Percentiles rank a stretch among this genome's conserved stretches.
Evolutionary conservation across 495 filamentous ascomycete species (phyloP).

Genomic region (Aspergillus campestris): DNA sequence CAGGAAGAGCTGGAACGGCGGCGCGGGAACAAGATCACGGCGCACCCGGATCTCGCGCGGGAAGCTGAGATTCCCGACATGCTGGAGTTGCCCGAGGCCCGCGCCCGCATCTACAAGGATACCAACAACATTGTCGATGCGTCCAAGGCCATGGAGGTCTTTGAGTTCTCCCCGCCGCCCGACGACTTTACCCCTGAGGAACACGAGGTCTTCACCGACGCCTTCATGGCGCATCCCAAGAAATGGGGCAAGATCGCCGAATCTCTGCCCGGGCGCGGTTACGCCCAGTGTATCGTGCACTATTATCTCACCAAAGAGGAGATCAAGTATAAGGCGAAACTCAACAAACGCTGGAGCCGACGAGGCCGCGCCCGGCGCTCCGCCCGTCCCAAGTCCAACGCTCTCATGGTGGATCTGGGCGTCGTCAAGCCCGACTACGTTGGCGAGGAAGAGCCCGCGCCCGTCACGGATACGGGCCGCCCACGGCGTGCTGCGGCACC

Average conservation of each 20-base stretch:
- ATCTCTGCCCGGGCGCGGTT: slow-evolving; percentile 60
- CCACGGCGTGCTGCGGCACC: slow-evolving; percentile 64
- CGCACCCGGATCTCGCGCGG: slow-evolving; percentile 66
- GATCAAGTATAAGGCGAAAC: slow-evolving; percentile 76
- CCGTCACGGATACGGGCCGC: slow-evolving; percentile 60
- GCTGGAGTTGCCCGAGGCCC: slow-evolving; percentile 46
- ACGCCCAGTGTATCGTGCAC: slow-evolving; percentile 83
- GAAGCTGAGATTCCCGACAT: slow-evolving; percentile 82
- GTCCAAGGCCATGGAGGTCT: slow-evolving; percentile 57
- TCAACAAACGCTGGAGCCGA: slow-evolving; percentile 60
- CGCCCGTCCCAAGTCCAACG: slow-evolving; percentile 61
- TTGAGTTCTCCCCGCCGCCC: slow-evolving; percentile 63
- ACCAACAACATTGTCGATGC: slow-evolving; percentile 61
- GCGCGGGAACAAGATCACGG: slow-evolving; percentile 54
- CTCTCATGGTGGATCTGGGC: slow-evolving; percentile 66
- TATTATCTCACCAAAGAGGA: slow-evolving; percentile 92
- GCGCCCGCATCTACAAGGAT: slow-evolving; percentile 54
- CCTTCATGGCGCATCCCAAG: slow-evolving; percentile 77
- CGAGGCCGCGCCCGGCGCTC: slow-evolving; percentile 48
- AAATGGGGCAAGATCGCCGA: slow-evolving; percentile 87
- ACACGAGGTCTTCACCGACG: slow-evolving; percentile 64
- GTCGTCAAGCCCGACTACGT: slow-evolving; percentile 48
- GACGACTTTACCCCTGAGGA: slow-evolving; percentile 83
- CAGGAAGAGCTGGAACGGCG: slow-evolving; percentile 64
- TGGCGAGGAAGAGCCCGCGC: slow-evolving; percentile 41